A percentile compares a stretch with the other conserved stretches of the same genome.
Conservation (phyloP, 768 basidiomycete species). For the Tricholoma sp. region DNA sequence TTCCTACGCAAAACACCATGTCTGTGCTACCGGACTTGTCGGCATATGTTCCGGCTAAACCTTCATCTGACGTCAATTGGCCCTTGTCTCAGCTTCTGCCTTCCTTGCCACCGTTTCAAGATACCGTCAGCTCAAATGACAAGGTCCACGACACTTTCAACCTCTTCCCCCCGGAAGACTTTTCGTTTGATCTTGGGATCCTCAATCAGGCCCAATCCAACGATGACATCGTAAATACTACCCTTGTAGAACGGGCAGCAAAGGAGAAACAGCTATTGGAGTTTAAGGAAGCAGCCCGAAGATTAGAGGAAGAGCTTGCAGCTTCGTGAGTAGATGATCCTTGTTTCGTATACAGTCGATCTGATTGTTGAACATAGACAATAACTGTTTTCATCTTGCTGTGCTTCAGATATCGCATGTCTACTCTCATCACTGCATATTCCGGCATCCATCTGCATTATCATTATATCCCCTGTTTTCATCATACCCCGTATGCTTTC, state of each 20-base stretch:
- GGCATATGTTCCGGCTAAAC: neutral
- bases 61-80: neutral
- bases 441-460: conserved; percentile 4
- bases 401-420: neutral
- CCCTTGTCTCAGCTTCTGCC: neutral
- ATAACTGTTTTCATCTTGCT: neutral
- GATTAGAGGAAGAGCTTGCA: conserved; percentile 27
- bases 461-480: conserved; percentile 6
- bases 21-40: neutral
- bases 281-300: conserved; percentile 29
- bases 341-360: too few relatives aligned
- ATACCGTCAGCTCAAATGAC: neutral
- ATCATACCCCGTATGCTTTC: conserved; percentile 5
- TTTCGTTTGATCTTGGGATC: neutral
- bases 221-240: neutral
- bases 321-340: conserved; percentile 9
- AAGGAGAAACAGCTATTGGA: conserved; percentile 25
- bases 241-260: conserved; percentile 17
- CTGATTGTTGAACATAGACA: neutral
- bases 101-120: neutral
- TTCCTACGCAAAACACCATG: neutral
- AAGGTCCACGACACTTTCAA: neutral
- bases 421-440: conserved; percentile 6
- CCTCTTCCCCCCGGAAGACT: neutral
- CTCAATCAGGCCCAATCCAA: neutral